phyloP scores from a whole-genome alignment of 2,329 filamentous ascomycete species.

The Shiraia bambusicola region DNA sequence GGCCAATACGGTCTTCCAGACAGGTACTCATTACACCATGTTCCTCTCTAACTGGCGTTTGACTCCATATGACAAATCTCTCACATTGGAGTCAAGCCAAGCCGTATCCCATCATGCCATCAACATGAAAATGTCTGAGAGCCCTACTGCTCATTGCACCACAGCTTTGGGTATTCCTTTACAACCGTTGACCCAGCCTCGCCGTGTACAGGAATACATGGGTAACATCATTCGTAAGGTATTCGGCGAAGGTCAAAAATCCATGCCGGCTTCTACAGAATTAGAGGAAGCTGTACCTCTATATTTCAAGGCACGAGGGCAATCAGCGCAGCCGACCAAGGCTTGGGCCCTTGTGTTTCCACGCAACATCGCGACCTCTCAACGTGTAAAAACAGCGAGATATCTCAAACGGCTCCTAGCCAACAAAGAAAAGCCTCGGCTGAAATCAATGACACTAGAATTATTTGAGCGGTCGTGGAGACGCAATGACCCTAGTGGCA shows the following conservation, averaged over 20 bases:
- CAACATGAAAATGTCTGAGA: constrained; percentile 4
- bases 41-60: constrained; percentile 26
- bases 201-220: constrained; percentile 64
- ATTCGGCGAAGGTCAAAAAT: constrained; percentile 47
- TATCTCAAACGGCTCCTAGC: constrained; percentile 6
- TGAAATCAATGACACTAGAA: constrained; percentile 1
- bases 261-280: constrained; percentile 68
- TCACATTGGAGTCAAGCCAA: constrained; percentile 13
- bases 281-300: constrained; percentile 65
- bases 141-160: background rate
- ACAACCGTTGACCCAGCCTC: constrained; percentile 63
- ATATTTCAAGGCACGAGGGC: constrained; percentile 52
- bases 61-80: background rate
- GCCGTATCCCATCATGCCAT: constrained; percentile 21
- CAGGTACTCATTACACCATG: constrained; percentile 51
- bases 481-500: constrained; percentile 23
- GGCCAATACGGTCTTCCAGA: constrained; percentile 77
- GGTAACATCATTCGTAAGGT: constrained; percentile 77
- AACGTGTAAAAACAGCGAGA: constrained; percentile 5
- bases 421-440: background rate
- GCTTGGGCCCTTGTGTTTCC: constrained; percentile 75
- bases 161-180: constrained; percentile 52
- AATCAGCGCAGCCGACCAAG: constrained; percentile 54
- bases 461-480: constrained; percentile 23
- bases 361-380: background rate